Conservation (phyloP, 345 rosid species). For the Hypericum androsaemum region DNA sequence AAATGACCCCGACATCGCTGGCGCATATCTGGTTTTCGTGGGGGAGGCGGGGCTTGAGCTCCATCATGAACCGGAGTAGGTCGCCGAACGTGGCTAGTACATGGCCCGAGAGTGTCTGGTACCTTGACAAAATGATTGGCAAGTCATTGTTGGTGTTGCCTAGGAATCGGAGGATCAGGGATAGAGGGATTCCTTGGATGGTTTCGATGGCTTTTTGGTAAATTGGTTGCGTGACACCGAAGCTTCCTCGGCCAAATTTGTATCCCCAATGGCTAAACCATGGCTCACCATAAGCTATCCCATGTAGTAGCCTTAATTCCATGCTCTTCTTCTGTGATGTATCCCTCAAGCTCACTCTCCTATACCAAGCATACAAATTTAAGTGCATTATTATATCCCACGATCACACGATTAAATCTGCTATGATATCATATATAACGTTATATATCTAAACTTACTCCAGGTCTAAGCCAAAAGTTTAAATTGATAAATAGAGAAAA, state of each 20-base stretch:
- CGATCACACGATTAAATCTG: too few relatives aligned
- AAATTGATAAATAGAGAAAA: too few relatives aligned
- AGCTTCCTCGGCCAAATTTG: constrained; percentile 62
- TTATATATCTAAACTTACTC: too few relatives aligned
- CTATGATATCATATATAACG: too few relatives aligned
- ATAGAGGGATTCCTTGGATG: constrained; percentile 46
- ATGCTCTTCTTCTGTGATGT: constrained; percentile 58
- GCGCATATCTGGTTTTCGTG: constrained; percentile 34
- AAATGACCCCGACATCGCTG: constrained; percentile 25
- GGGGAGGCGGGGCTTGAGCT: constrained; percentile 47
- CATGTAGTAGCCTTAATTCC: constrained; percentile 69
- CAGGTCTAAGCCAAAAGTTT: too few relatives aligned
- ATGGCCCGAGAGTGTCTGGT: constrained; percentile 54
- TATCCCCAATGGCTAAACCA: constrained; percentile 94
- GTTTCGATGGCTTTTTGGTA: constrained; percentile 74
- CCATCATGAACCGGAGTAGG: constrained; percentile 64
- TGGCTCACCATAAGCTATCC: constrained; percentile 55
- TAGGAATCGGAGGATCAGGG: constrained; percentile 40
- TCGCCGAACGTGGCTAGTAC: constrained; percentile 52
- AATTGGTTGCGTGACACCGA: constrained; percentile 51
- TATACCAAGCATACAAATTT: constrained; percentile 10
- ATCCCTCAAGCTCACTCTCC: constrained; percentile 79
- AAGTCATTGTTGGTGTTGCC: constrained; percentile 34
- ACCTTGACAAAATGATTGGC: constrained; percentile 52
- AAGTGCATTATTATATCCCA: too few relatives aligned